Evolutionary conservation across 257 asterid species (phyloP), one percentile per base, ranked within the genome.

Genomic region (Agastache rugosa): DNA sequence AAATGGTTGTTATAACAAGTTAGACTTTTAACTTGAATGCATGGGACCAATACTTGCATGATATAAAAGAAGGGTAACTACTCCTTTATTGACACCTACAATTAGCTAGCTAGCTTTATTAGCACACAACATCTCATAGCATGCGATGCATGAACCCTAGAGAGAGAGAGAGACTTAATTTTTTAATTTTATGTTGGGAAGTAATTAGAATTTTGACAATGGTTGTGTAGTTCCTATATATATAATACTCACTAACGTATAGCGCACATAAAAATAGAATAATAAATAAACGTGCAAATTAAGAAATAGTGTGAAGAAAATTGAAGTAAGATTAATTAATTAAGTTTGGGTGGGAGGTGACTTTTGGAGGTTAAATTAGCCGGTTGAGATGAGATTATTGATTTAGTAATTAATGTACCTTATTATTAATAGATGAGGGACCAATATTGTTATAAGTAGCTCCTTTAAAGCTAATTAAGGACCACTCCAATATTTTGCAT

Each of bases 401-500:
- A 35, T 70, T 37, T 54, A 79, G 83, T 82, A 39, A 82, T n/a
- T n/a, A n/a, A n/a, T 78, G 79, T 77, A 78, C 80, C 63, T 78
- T 48, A 48, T 5, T 71, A 17, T 63, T 37, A n/a, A 67, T 77
- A 85, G 86, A 81, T 68, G 83, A 84, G 81, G 96, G 96, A 88
- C 96, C 96, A 90, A 67, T 50, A 42, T 67, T 20, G 64, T n/a
- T n/a, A n/a, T 64, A 14, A 7, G 6, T 45, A 78, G 81, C 71
- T 77, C 82, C 83, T 85, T 79, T 74, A 88, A 85, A 88, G 92
- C 83, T 62, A n/a, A n/a, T n/a, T n/a, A 63, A 79, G 94, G 94
- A 85, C 96, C 96, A 90, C 94, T 58, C 64, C 61, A 44, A 55
- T 59, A 27, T 59, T 59, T 59, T 59, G 63, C 55, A 22, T 55